Evolutionary conservation across 2,329 filamentous ascomycete species (phyloP).

Genomic region (Hypomyces perniciosus): DNA sequence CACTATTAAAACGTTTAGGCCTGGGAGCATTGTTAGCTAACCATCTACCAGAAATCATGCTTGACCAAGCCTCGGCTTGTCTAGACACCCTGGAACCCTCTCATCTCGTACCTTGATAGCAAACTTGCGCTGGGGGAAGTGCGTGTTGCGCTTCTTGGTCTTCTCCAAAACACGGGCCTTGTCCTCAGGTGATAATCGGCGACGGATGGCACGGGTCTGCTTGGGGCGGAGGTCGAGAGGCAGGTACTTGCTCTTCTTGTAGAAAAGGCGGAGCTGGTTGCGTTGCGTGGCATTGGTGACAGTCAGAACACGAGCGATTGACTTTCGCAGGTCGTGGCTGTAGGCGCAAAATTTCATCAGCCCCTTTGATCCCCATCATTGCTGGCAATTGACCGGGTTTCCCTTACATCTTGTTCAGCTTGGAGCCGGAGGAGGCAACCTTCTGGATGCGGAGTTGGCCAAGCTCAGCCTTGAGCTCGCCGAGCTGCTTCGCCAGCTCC

Average conservation of each 20-base stretch:
- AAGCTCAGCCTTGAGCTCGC: constrained; percentile 93
- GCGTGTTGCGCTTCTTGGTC: constrained; percentile 89
- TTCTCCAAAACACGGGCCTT: constrained; percentile 79
- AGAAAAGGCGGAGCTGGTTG: constrained; percentile 95
- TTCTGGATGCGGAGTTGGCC: constrained; percentile 97
- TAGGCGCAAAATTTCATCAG: constrained; percentile 21
- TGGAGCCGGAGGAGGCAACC: constrained; percentile 89
- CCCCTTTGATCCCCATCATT: constrained; percentile 15
- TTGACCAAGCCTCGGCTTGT: neutral
- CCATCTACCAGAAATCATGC: neutral
- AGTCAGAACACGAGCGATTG: constrained; percentile 96
- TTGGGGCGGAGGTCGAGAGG: constrained; percentile 98
- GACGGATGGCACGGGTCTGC: constrained; percentile 96
- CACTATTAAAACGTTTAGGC: constrained; percentile 24
- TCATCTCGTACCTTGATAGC: constrained; percentile 77
- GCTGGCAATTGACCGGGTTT: neutral
- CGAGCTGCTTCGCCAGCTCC: constrained; percentile 91
- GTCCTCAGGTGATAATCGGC: constrained; percentile 90
- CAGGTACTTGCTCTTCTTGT: constrained; percentile 99
- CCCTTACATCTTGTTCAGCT: constrained; percentile 94
- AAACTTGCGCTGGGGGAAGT: constrained; percentile 99
- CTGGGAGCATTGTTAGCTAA: constrained; percentile 13
- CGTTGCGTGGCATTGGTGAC: constrained; percentile 99
- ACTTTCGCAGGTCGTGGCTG: constrained; percentile 99
- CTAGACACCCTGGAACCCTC: neutral